Evolutionary conservation across 1,284 basidiomycete genomes (phyloP), one percentile per base, ranked within the genome.

Genomic region (Sparassis latifolia): DNA sequence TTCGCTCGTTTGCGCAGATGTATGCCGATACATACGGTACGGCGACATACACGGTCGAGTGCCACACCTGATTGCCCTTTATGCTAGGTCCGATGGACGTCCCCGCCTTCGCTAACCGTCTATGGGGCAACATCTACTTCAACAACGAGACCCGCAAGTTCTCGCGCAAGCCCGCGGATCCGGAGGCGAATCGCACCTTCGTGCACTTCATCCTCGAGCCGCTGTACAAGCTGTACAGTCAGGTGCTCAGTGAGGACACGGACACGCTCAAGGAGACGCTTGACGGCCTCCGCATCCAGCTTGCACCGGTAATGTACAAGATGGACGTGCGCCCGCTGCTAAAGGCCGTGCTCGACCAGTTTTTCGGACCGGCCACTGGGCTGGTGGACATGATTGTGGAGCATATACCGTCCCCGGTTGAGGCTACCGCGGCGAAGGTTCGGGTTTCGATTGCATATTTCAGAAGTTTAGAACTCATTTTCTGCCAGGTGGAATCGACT

Each of bases 121-220:
- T 99, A 9, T 99, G 97, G 97, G 97, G 97, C 30, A 96, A 99
- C 70, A 93, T 99, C 63, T 99, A 93, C 74, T 98, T 92, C 71
- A 83, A 93, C 68, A 65, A 76, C 37, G 84, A 89, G 48, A 78
- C 76, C 10, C 84, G 93, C 56, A 97, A 94, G 68, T 99, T 99
- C 67, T 86, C 85, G 5, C 83, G 93, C 48, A 93, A 90, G 63
- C 82, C 85, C 30, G 72, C 80, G 1, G 91, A 95, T 58, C 83
- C 90, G 0, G 92, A 94, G 62, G 77, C 84, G 35, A 82, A 82
- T 55, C 82, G 97, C 38, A 86, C 89, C 40, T 99, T 99, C 64
- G 92, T 97, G 33, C 90, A 97, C 64, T 99, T 99, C 69, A 87
- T 99, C 60, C 75, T 99, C 57, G 93, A 96, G 57, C 97, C 97